Evolutionary conservation across 108 stramenopile species (phyloP).

Genomic region (Cylindrotheca fusiformis): DNA sequence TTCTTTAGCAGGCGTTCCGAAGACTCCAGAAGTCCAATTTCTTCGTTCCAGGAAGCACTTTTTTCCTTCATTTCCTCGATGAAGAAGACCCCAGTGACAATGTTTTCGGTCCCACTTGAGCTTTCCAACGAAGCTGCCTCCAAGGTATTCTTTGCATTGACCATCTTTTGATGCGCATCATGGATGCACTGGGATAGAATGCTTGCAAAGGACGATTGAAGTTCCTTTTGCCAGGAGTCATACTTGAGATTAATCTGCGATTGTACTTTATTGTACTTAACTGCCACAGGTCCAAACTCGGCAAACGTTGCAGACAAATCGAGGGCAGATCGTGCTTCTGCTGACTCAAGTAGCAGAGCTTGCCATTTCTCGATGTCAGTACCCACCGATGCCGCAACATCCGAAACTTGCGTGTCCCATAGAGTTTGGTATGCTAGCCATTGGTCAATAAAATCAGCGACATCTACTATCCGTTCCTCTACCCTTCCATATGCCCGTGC

Average conservation of each 20-base stretch:
- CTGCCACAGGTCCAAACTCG: conserved; percentile 85
- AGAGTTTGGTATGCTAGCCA: conserved; percentile 96
- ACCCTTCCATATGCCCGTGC: conserved; percentile 67
- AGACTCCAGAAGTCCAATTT: conserved; percentile 60
- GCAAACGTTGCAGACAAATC: conserved; percentile 76
- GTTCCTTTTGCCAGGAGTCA: conserved; percentile 97
- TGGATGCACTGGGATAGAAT: conserved; percentile 67
- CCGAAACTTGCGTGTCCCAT: conserved; percentile 91
- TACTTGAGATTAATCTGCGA: conserved; percentile 94
- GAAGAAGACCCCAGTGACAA: conserved; percentile 91
- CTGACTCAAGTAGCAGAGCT: conserved; percentile 76
- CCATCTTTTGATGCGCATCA: conserved; percentile 64
- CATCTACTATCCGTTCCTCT: conserved; percentile 66
- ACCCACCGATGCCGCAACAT: conserved; percentile 77
- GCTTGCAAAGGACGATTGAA: conserved; percentile 86
- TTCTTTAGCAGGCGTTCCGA: conserved; percentile 87
- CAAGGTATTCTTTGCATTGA: conserved; percentile 66
- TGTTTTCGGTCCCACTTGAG: conserved; percentile 81
- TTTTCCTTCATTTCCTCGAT: conserved; percentile 84
- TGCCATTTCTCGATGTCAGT: conserved; percentile 89
- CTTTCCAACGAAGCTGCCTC: conserved; percentile 83
- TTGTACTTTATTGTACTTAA: conserved; percentile 91
- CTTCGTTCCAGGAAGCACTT: conserved; percentile 50
- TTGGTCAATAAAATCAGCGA: conserved; percentile 67
- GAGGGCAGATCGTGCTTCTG: conserved; percentile 79